A percentile compares a stretch with the other conserved stretches of the same genome.
phyloP scores from a whole-genome alignment of 2,329 filamentous ascomycete genomes.

The Ceratocystiopsis minuta region DNA sequence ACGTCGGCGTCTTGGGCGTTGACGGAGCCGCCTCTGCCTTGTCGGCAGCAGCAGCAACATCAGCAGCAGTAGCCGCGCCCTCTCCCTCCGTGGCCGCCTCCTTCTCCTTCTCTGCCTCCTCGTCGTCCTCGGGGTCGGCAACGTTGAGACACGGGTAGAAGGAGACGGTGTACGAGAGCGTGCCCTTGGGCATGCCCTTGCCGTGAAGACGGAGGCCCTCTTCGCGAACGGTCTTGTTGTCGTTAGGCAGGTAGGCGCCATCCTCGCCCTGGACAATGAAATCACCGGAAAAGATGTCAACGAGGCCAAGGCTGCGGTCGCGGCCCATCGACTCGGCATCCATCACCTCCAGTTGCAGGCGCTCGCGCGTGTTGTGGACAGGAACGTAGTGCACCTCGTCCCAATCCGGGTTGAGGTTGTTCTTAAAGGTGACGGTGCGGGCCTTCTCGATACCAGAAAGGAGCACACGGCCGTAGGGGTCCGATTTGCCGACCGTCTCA shows the following conservation, averaged over 20 bases:
- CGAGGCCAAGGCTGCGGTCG: conserved; percentile 68
- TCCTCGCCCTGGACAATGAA: conserved; percentile 61
- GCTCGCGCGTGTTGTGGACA: conserved; percentile 69
- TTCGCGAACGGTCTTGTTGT: conserved; percentile 50
- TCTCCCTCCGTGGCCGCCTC: conserved; percentile 18
- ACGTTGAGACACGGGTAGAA: conserved; percentile 86
- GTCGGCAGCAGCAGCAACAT: conserved; percentile 9
- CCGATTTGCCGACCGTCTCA: conserved; percentile 90
- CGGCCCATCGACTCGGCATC: conserved; percentile 85
- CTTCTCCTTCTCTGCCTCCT: conserved; percentile 39
- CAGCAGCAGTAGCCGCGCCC: conserved; percentile 9
- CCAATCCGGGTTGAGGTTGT: conserved; percentile 88
- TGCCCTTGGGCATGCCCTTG: conserved; percentile 59
- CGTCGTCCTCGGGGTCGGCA: conserved; percentile 66
- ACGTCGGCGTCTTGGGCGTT: conserved; percentile 9
- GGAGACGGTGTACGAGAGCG: conserved; percentile 61
- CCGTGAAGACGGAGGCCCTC: conserved; percentile 58
- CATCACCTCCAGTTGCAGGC: conserved; percentile 83
- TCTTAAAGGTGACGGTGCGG: conserved; percentile 86
- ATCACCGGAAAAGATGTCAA: conserved; percentile 61
- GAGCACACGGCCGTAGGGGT: conserved; percentile 78
- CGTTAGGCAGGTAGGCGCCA: conserved; percentile 66
- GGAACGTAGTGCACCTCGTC: conserved; percentile 92
- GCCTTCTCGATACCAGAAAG: conserved; percentile 82
- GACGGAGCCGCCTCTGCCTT: background rate